phyloP scores from a whole-genome alignment of 1,284 basidiomycete genomes.

The Phellopilus nigrolimitatus region DNA sequence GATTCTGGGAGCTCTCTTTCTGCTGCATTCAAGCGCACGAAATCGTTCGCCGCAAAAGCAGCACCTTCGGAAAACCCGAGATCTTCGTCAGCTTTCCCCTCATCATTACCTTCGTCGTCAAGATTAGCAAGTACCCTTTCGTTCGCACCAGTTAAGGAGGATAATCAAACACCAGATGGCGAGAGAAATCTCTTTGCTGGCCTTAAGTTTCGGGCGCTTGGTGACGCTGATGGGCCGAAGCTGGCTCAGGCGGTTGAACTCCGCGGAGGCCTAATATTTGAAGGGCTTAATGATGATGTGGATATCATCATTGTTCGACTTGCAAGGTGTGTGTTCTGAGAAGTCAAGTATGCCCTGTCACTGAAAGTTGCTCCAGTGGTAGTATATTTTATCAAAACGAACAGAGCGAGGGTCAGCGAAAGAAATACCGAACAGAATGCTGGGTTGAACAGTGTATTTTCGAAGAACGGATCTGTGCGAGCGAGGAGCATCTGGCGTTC shows the following conservation, averaged over 20 bases:
- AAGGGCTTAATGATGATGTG: constrained; percentile 43
- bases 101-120: constrained; percentile 13
- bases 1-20: constrained; percentile 9
- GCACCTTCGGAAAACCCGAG: constrained; percentile 20
- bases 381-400: constrained; percentile 54
- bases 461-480: constrained; percentile 54
- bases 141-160: background rate
- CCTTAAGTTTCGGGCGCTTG: constrained; percentile 50
- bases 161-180: constrained; percentile 10
- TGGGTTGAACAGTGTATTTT: constrained; percentile 77
- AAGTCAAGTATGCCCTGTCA: background rate
- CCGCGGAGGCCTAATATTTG: constrained; percentile 47
- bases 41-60: constrained; percentile 22
- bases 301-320: constrained; percentile 67
- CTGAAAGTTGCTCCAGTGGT: constrained; percentile 39
- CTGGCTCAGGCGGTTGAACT: constrained; percentile 56
- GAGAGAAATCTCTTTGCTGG: constrained; percentile 43
- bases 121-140: background rate
- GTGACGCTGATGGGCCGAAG: constrained; percentile 52
- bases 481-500: constrained; percentile 59
- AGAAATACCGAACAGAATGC: constrained; percentile 72
- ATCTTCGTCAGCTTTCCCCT: constrained; percentile 11
- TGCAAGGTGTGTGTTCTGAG: constrained; percentile 47
- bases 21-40: constrained; percentile 21
- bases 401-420: constrained; percentile 36